Conservation (phyloP, 345 rosid genomes). For the Microcos paniculata region DNA sequence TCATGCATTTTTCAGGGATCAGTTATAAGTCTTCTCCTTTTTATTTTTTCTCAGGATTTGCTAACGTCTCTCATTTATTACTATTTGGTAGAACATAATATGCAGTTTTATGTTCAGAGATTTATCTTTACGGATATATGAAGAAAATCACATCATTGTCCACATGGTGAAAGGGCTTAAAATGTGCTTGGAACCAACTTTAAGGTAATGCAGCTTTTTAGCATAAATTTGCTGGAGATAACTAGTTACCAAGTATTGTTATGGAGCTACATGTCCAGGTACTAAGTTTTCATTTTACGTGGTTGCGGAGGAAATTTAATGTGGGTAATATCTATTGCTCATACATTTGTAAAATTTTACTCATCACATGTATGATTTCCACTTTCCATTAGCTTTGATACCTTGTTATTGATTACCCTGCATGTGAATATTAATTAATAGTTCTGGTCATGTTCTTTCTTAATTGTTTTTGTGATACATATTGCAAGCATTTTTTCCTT, state of each 20-base stretch:
- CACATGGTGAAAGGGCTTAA: neutral
- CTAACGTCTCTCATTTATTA: neutral
- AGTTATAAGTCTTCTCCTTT: neutral
- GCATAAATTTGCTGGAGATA: neutral
- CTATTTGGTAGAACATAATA: neutral
- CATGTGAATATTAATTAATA: neutral
- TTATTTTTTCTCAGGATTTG: neutral
- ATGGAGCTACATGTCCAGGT: neutral
- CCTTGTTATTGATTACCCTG: neutral
- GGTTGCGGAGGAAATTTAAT: neutral
- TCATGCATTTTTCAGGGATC: neutral
- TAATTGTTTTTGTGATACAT: neutral
- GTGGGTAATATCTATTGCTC: neutral
- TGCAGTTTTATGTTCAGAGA: neutral
- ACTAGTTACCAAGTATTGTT: neutral
- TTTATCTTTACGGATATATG: neutral
- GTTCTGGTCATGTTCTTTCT: neutral
- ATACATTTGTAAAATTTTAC: neutral
- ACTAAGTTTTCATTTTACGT: neutral
- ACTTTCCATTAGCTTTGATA: neutral
- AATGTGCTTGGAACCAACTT: neutral
- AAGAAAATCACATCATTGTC: neutral
- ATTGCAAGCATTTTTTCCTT: neutral
- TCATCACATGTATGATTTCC: neutral
- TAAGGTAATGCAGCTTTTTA: neutral